Evolutionary conservation across 768 basidiomycete species (phyloP), one percentile per base, ranked within the genome.

Genomic region (Botryobasidium botryosum): DNA sequence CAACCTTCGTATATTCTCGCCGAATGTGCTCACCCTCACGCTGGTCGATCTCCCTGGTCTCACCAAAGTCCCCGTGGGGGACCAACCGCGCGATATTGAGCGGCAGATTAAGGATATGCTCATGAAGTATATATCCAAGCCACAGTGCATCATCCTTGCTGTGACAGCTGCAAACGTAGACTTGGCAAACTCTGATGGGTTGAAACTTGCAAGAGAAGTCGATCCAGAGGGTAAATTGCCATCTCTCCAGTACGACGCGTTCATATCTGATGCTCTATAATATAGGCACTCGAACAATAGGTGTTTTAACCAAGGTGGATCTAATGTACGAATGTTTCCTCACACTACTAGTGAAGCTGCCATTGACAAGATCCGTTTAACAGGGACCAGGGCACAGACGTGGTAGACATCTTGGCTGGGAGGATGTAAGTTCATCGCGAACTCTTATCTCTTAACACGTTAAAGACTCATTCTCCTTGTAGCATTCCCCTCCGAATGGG

Each of bases 141-240:
- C 92, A 31, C 83, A 88, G 44, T 92, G 88, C 65, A 92, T 97
- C 63, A 76, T 97, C 53, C 77, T 97, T 44, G 92, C 92, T 28
- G 92, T 97, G 51, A 94, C 92, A 0, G 82, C 79, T 31, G 92
- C 88, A 53, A 97, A 97, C 4, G 12, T 77, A 38, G 94, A 99
- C 68, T 70, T 99, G 71, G 94, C 94, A 49, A 99, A 97, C 63
- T 97, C 92, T 17, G 94, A 97, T 61, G 92, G 94, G 40, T 62
- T 94, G 57, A 92, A 94, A 67, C 65, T 96, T 70, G 92, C 90
- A 41, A 71, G 94, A 50, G 90, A 96, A 56, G 90, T 96, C 21
- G 94, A 99, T 58, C 91, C 92, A 2, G 92, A 97, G 47, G 94
- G 94, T n/a, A n/a, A n/a, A n/a, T n/a, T n/a, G n/a, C n/a, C n/a